Conservation (phyloP, 2,329 filamentous ascomycete species). For the Talaromyces islandicus region DNA sequence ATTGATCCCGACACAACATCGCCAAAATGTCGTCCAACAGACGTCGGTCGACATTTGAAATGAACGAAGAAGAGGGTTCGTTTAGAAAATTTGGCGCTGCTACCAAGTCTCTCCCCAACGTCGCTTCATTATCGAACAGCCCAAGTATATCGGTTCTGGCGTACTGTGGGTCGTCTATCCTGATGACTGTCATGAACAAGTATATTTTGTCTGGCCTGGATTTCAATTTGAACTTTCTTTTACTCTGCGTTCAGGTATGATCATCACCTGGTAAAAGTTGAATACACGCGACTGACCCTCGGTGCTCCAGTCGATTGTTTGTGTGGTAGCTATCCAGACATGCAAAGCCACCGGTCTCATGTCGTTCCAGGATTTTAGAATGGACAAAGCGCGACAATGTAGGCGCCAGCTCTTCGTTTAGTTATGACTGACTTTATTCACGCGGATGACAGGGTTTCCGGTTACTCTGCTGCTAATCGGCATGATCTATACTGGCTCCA, state of each 20-base stretch:
- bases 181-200: conserved; percentile 99
- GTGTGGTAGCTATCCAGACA: conserved; percentile 72
- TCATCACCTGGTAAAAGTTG: neutral
- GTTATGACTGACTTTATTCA: neutral
- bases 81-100: neutral
- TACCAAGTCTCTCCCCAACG: neutral
- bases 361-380: conserved; percentile 75
- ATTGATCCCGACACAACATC: neutral
- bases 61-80: neutral
- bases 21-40: neutral
- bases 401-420: conserved; percentile 29
- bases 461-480: conserved; percentile 91
- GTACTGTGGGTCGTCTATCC: conserved; percentile 93
- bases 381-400: conserved; percentile 90
- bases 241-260: conserved; percentile 82
- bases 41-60: neutral
- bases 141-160: conserved; percentile 74
- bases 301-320: conserved; percentile 68
- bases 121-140: conserved; percentile 51
- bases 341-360: conserved; percentile 80
- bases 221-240: conserved; percentile 96
- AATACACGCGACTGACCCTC: neutral
- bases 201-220: conserved; percentile 84
- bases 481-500: conserved; percentile 98
- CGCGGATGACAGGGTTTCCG: conserved; percentile 71